Evolutionary conservation across 768 basidiomycete genomes (phyloP), one percentile per base, ranked within the genome.

Genomic region (Coprinellus aureogranulatus): DNA sequence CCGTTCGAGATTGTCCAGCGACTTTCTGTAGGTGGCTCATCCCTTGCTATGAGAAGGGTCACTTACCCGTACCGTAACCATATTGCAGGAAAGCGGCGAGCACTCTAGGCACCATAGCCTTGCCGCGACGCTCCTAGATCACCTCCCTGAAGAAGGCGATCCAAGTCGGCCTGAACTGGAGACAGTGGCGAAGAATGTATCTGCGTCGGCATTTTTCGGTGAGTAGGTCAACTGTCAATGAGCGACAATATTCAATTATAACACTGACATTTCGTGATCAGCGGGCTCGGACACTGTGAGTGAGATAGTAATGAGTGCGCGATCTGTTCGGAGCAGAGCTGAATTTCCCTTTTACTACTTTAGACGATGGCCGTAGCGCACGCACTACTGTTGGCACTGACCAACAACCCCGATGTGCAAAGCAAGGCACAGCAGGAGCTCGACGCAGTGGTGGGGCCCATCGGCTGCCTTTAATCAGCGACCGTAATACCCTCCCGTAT

Each of bases 1-100:
- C 59, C 59, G 23, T 60, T 57, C 26, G 51, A 57, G 10, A 28
- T 34, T 26, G 55, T 46, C 14, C 56, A 53, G 47, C n/a, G 48
- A 12, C 26, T 30, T 37, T 50, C 48, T 23, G 60, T 61, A 18
- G 6, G 46, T 12, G 9, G 8, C 39, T 45, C 48, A 11, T 9
- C 48, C 10, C 34, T 14, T 6, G 34, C 34, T 6, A 6, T 34
- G 34, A 34, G 34, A 14, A 14, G 34, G 14, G 34, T 14, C 8
- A 34, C 34, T 34, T 6, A 34, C 34, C 8, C 34, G 14, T 6
- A 34, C n/a, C n/a, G n/a, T n/a, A n/a, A n/a, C n/a, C n/a, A n/a
- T n/a, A n/a, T n/a, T 34, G 42, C 42, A 44, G 42, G 23, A 44
- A n/a, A 6, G 23, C 6, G 42, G 42, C 5, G 18, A 44, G 8